Evolutionary conservation across 306 rosid species (phyloP).

Genomic region (Vigna unguiculata): DNA sequence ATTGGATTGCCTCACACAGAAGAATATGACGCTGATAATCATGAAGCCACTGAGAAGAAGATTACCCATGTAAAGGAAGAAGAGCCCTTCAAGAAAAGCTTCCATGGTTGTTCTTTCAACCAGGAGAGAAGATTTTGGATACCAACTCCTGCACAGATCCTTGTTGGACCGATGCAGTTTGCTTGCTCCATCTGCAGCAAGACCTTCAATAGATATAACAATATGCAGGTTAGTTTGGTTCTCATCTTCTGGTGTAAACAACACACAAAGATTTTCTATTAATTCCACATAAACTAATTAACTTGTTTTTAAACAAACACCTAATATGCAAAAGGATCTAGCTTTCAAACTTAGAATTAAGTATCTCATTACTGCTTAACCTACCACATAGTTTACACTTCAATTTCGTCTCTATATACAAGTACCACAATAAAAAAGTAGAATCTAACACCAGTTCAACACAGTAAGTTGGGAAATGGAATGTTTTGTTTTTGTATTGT

Average conservation of each 20-base stretch:
- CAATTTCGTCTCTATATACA: not conserved
- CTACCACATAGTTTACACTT: not conserved
- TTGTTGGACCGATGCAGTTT: constrained; percentile 97
- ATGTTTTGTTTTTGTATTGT: not conserved
- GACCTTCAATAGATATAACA: constrained; percentile 93
- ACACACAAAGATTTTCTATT: not conserved
- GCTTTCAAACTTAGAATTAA: constrained; percentile 5
- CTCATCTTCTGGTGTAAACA: not conserved
- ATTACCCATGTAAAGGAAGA: constrained; percentile 56
- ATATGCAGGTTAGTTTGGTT: constrained; percentile 84
- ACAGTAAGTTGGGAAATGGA: constrained; percentile 9
- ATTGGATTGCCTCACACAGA: constrained; percentile 77
- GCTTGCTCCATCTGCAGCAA: constrained; percentile 90
- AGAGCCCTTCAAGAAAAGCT: constrained; percentile 48
- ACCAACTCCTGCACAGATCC: constrained; percentile 92
- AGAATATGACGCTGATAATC: not conserved
- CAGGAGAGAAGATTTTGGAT: constrained; percentile 81
- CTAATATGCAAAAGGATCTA: not conserved
- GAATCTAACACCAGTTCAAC: constrained; percentile 8
- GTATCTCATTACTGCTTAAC: not conserved
- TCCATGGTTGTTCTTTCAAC: constrained; percentile 54
- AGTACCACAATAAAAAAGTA: not conserved
- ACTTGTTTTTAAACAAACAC: not conserved
- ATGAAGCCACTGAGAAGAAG: constrained; percentile 34
- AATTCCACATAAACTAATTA: constrained; percentile 1